Base-by-base conservation (phyloP, 2,329 filamentous ascomycete species). In the Fusarium devonianum region DNA sequence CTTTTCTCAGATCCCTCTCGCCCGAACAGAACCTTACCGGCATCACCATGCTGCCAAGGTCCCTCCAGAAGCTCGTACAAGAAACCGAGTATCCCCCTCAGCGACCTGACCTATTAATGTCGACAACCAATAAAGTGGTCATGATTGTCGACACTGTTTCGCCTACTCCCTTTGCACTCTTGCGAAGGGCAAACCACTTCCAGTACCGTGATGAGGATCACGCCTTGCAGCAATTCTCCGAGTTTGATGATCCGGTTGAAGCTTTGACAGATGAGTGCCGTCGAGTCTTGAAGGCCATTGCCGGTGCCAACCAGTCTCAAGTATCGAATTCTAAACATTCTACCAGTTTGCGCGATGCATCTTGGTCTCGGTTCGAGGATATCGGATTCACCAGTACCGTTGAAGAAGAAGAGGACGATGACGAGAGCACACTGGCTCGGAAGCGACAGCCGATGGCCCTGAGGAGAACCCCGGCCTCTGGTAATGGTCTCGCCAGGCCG, bases 91-190 rank as follows among this genome's bases (percentile, higher is more conserved):
- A 99, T 65, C 94, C 94, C 2, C 94, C 94, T 1, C 85, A 90
- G 62, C 80, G 84, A 23, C 90, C 92, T 8, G 79, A 82, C 0
- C 78, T 96, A 25, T 80, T 97, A 69, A 88, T 92, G 68, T 85
- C 88, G 4, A 82, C 83, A 1, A 96, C 92, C 3, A 88, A 92
- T 53, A 92, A 90, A 68, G 92, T 99, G 4, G 87, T 96, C 52
- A 97, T 99, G 92, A 92, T 97, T 58, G 94, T 99, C 14, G 90
- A 97, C 62, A 86, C 87, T 0, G 93, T 99, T 25, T 99, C 94
- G 0, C 92, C 94, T 0, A 97, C 92, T 0, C 94, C 94, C 0
- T 97, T 97, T 72, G 83, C 94, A 3, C 80, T 99, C 10, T 77
- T 99, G 32, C 89, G 94, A 53, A 86, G 94, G 62, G 91, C 92